A percentile compares a stretch with the other conserved stretches of the same genome.
phyloP scores from a whole-genome alignment of 805 yeast species.

The Wickerhamiella nectarea region DNA sequence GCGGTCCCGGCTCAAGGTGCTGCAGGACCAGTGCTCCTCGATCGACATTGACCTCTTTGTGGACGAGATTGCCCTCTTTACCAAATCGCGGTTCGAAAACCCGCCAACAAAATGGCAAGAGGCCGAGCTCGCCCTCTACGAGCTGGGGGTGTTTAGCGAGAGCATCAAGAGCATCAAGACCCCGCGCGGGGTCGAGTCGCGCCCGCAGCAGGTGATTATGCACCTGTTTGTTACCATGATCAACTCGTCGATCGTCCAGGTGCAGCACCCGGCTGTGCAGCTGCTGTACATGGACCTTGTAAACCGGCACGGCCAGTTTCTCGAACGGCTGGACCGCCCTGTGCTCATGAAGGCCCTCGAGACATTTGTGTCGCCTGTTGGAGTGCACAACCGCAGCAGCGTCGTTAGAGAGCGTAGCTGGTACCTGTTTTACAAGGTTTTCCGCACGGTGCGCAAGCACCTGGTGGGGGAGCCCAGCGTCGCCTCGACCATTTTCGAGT shows the following conservation, averaged over 20 bases:
- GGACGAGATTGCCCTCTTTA: constrained; percentile 46
- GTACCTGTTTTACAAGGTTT: constrained; percentile 76
- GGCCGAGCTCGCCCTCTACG: constrained; percentile 75
- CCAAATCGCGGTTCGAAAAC: constrained; percentile 26
- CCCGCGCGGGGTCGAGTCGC: constrained; percentile 46
- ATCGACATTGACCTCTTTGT: constrained; percentile 48
- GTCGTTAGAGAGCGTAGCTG: constrained; percentile 77
- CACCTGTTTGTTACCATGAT: constrained; percentile 35
- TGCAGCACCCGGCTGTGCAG: constrained; percentile 70
- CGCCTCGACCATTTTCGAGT: constrained; percentile 44
- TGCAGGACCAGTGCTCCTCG: constrained; percentile 70
- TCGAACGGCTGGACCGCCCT: constrained; percentile 29
- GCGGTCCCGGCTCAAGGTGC: constrained; percentile 55
- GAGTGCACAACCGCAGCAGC: constrained; percentile 59
- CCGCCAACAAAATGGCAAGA: constrained; percentile 50
- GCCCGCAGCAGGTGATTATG: constrained; percentile 48
- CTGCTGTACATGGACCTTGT: constrained; percentile 71
- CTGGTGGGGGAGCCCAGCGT: constrained; percentile 29
- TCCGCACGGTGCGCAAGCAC: constrained; percentile 60
- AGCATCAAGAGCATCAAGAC: constrained; percentile 53
- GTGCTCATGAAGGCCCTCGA: constrained; percentile 44
- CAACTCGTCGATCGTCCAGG: constrained; percentile 7
- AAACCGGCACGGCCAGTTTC: constrained; percentile 60
- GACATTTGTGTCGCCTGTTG: constrained; percentile 66
- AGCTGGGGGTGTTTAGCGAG: constrained; percentile 67